phyloP scores from a whole-genome alignment of 2,329 filamentous ascomycete species.

The Colletotrichum aenigma region DNA sequence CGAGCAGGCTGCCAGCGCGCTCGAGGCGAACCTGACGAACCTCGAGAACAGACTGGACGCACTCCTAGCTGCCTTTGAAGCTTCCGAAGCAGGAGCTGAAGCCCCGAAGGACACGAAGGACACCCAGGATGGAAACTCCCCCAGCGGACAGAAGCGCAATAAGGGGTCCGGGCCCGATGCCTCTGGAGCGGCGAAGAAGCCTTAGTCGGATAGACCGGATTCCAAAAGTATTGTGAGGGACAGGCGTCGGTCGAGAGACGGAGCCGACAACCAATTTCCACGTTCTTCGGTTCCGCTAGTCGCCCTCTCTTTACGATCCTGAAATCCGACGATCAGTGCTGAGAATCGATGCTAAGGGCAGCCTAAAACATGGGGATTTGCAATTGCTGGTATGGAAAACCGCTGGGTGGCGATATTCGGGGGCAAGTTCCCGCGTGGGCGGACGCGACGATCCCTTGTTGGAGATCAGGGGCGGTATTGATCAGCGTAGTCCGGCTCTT shows the following conservation, averaged over 20 bases:
- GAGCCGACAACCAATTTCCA: neutral
- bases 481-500: neutral
- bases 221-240: neutral
- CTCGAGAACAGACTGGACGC: slow-evolving; percentile 61
- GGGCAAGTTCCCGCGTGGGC: neutral
- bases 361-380: neutral
- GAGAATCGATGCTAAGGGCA: neutral
- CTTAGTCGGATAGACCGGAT: neutral
- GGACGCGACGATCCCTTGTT: neutral
- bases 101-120: neutral
- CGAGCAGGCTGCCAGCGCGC: slow-evolving; percentile 56
- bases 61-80: slow-evolving; percentile 54
- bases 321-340: neutral
- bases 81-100: neutral
- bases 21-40: slow-evolving; percentile 56
- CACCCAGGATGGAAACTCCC: neutral
- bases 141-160: neutral
- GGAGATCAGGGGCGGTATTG: neutral
- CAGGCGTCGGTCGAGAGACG: neutral
- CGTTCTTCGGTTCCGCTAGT: neutral
- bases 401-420: neutral
- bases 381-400: neutral
- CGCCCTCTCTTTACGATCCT: neutral
- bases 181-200: neutral
- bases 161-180: neutral